Evolutionary conservation across 2,329 filamentous ascomycete species (phyloP), one percentile per base, ranked within the genome.

Genomic region (Colletotrichum tamarilloi): DNA sequence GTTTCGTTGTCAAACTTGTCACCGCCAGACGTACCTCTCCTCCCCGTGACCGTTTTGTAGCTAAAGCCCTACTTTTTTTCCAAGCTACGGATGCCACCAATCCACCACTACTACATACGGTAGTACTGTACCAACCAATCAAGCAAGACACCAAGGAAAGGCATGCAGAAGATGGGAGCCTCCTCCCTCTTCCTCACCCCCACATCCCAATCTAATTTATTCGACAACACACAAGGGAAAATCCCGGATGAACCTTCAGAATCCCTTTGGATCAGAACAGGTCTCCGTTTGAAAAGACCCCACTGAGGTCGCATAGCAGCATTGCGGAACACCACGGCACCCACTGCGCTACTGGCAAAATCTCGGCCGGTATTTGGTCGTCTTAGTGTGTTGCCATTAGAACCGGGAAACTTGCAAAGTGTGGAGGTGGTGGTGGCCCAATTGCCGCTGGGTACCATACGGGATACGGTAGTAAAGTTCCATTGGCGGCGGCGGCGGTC

Each of bases 331-430:
- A 62, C 42, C 30, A 42, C 52, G 46, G 52, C 26, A 28, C 28
- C 63, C 63, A 32, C 14, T n/a, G 35, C 46, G 42, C 46, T 49
- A 22, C n/a, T 30, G 68, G 52, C 46, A 60, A 57, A 60, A 56
- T 30, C 58, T 67, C 62, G 67, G 52, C 42, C 53, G 60, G 60
- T 28, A 66, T 32, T 26, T 59, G 65, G 53, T 67, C 28, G 42
- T 30, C 28, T 7, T 22, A 59, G 28, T 59, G 28, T 30, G 19
- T 35, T 35, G 6, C 9, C 22, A 24, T 12, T 38, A 26, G 42
- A 24, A 42, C 38, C 38, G 16, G 38, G 38, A 42, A 42, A 42
- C 38, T 19, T 52, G 60, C 24, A 32, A n/a, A 28, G 24, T 42
- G 26, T 49, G 42, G 42, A 49, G 42, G 42, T 22, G 42, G 42